Conservation (phyloP, 2,329 filamentous ascomycete genomes). For the Elsinoe perseae region DNA sequence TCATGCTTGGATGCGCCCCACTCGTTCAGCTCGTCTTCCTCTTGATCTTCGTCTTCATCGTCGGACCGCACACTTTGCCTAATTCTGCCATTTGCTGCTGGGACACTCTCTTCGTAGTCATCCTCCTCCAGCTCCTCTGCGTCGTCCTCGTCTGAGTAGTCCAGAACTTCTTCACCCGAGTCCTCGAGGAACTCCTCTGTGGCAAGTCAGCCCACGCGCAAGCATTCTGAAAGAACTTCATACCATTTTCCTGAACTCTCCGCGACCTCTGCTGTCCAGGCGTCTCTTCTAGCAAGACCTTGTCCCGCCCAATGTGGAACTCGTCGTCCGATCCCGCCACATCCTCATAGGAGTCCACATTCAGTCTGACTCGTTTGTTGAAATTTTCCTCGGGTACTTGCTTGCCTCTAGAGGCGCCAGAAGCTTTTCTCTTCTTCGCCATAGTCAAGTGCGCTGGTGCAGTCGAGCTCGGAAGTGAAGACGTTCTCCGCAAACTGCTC, state of each 20-base stretch:
- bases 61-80: slow-evolving; percentile 21
- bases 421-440: slow-evolving; percentile 22
- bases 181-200: slow-evolving; percentile 50
- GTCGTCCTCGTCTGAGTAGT: slow-evolving; percentile 43
- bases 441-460: slow-evolving; percentile 10
- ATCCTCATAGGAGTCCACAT: slow-evolving; percentile 61
- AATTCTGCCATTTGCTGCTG: slow-evolving; percentile 26
- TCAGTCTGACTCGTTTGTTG: slow-evolving; percentile 44
- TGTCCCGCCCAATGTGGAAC: slow-evolving; percentile 79
- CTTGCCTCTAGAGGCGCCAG: slow-evolving; percentile 6
- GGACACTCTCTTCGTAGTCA: slow-evolving; percentile 28
- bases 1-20: slow-evolving; percentile 87
- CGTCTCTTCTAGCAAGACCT: slow-evolving; percentile 75
- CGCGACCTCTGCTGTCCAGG: slow-evolving; percentile 70
- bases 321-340: slow-evolving; percentile 92
- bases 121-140: slow-evolving; percentile 47
- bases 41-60: slow-evolving; percentile 38
- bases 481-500: slow-evolving; percentile 2
- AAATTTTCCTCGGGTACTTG: slow-evolving; percentile 24
- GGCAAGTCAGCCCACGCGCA: slow-evolving; percentile 16
- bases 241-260: slow-evolving; percentile 53
- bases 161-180: slow-evolving; percentile 57
- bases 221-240: neutral
- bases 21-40: slow-evolving; percentile 55
- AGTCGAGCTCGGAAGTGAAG: neutral